phyloP scores from a whole-genome alignment of 306 rosid species.

The Pachyrhizus erosus region DNA sequence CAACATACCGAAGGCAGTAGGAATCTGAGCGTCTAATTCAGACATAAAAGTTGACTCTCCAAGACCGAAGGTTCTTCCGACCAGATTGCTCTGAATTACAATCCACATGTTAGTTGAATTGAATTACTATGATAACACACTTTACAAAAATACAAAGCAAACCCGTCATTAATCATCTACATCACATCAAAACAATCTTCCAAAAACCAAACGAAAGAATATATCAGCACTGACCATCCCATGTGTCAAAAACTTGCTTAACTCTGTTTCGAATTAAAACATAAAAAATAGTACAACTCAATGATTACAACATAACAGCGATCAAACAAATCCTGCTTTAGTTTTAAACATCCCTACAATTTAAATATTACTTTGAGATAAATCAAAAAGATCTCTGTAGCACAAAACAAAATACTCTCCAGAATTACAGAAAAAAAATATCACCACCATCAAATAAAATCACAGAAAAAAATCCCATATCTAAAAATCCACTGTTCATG shows the following conservation, averaged over 20 bases:
- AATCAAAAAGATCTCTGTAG: background rate
- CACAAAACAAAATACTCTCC: background rate
- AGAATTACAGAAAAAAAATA: no score
- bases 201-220: background rate
- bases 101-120: background rate
- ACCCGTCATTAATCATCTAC: background rate
- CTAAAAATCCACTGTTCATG: background rate
- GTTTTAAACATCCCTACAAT: background rate
- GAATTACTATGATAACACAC: background rate
- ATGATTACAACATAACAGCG: background rate
- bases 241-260: background rate
- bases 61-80: conserved; percentile 40
- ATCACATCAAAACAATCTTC: background rate
- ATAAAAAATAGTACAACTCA: background rate
- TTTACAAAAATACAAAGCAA: background rate
- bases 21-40: conserved; percentile 71
- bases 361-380: background rate
- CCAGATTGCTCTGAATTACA: conserved; percentile 46
- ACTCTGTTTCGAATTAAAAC: no score
- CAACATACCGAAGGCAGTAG: conserved; percentile 70
- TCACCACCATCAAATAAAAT: no score
- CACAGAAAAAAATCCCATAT: background rate
- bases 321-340: background rate
- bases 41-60: conserved; percentile 69
- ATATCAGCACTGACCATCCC: background rate